Base-by-base conservation (phyloP, 1,284 basidiomycete genomes). In the Erythrobasidium hasegawianum region DNA sequence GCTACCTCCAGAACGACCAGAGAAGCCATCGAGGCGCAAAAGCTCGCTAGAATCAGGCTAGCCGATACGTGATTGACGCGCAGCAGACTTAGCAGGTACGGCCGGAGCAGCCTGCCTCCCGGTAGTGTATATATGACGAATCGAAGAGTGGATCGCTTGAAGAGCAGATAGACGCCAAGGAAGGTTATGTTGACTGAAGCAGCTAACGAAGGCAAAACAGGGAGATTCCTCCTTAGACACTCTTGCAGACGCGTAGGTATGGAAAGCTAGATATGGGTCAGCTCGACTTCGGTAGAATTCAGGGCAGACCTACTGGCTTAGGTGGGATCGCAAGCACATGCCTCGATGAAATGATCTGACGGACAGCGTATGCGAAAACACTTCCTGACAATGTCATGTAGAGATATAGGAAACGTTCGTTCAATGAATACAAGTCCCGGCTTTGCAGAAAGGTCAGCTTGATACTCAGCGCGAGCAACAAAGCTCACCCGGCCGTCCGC, bases 211-310 rank as follows among this genome's bases (percentile, higher is more conserved):
- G 70, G 2, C 0, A 59, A 58, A 7, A 14, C 11, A 1, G 41
- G 18, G 8, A 69, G 3, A 7, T 64, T 60, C 1, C 45, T 11
- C 11, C 27, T 4, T 4, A 61, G 58, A 8, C 57, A 58, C 1
- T 38, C 41, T 10, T 61, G 54, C n/a, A 73, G 64, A n/a, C 72
- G 70, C 1, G 45, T 33, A 0, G 72, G 72, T n/a, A 73, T 73
- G 5, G 67, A 45, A 20, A 56, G 49, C 71, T 73, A n/a, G n/a
- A n/a, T n/a, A 50, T 3, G 0, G 1, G 22, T 26, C 11, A n/a
- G n/a, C n/a, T n/a, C n/a, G n/a, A n/a, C n/a, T n/a, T n/a, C n/a
- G n/a, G 7, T 10, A 13, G 18, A 16, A 38, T 18, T n/a, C 4
- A 9, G n/a, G 3, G n/a, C 1, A n/a, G 20, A 27, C 45, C 33